Evolutionary conservation across 192 early-diverging fungal genomes (phyloP).

Genomic region (Linnemannia zychae): DNA sequence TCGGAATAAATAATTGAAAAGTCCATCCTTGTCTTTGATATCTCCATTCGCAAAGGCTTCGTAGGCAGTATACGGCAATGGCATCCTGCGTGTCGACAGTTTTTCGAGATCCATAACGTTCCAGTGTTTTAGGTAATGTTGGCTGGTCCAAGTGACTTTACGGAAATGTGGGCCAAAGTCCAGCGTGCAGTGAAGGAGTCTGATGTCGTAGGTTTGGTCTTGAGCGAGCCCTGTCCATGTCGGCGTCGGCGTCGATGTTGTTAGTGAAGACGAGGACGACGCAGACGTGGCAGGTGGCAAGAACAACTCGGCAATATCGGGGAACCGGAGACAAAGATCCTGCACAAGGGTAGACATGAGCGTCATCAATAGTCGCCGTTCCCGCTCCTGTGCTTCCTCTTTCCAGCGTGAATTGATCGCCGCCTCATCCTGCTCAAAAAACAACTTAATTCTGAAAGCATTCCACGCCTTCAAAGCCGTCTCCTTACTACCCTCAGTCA

Average conservation of each 20-base stretch:
- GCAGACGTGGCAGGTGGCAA: not conserved
- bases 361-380: not conserved
- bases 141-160: constrained; percentile 11
- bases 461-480: constrained; percentile 3
- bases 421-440: not conserved
- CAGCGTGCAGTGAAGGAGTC: not conserved
- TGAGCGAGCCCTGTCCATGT: not conserved
- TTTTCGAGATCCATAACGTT: constrained; percentile 27
- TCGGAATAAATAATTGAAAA: not conserved
- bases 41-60: not conserved
- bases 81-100: not conserved
- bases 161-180: constrained; percentile 13
- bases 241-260: not conserved
- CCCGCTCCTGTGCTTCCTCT: not conserved
- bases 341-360: constrained; percentile 13
- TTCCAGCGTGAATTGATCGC: not conserved
- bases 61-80: not conserved
- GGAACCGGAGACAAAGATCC: constrained; percentile 20
- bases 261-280: not conserved
- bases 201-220: not conserved
- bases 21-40: not conserved
- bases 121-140: constrained; percentile 21
- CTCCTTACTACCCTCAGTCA: not conserved
- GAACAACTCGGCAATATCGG: not conserved
- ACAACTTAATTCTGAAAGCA: not conserved